Base-by-base conservation (phyloP, 441 rosid species). In the Mallotus japonicus region DNA sequence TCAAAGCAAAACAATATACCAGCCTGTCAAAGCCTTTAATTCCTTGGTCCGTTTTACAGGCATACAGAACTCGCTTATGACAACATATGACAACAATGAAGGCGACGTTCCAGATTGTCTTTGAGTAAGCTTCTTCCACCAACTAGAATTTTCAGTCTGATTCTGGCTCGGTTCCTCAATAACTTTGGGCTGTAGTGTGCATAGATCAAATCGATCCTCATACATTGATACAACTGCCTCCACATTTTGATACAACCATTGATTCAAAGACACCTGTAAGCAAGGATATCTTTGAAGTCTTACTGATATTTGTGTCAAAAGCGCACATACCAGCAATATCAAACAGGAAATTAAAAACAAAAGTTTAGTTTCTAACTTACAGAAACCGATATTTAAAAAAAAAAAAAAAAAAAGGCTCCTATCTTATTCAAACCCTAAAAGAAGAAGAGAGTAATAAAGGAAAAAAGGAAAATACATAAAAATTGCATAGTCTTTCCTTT, bases 151-250 rank as follows among this genome's bases (percentile, higher is more conserved):
- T 80, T 83, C 82, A 76, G 84, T 65, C 58, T 72, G 68, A 76
- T 77, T 79, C 73, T 75, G 65, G 64, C 73, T 60, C 62, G 80
- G 75, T 73, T 86, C 89, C 79, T 83, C 85, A 65, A 87, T 78
- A 53, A 80, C 70, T 68, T 84, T 85, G 54, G 74, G 84, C 71
- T 85, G 76, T 59, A 95, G 89, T 13, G 83, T 78, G 79, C 81
- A 80, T 34, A 95, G 84, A 80, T 95, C 98, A 81, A 95, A 92
- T 46, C 87, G 89, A 81, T 95, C 96, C 78, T 92, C 98, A 28
- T 91, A 92, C 94, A 95, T 92, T 12, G 98, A 90, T 68, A 86
- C 88, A 66, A 92, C 90, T 53, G 90, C 91, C 84, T 90, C 97
- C 84, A 90, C 63, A 73, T 92, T 95, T 87, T 90, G 98, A 82